Percentiles rank a stretch among this genome's conserved stretches.
phyloP scores from a whole-genome alignment of 805 yeast genomes.

The Wickerhamiella kurtzmanii region DNA sequence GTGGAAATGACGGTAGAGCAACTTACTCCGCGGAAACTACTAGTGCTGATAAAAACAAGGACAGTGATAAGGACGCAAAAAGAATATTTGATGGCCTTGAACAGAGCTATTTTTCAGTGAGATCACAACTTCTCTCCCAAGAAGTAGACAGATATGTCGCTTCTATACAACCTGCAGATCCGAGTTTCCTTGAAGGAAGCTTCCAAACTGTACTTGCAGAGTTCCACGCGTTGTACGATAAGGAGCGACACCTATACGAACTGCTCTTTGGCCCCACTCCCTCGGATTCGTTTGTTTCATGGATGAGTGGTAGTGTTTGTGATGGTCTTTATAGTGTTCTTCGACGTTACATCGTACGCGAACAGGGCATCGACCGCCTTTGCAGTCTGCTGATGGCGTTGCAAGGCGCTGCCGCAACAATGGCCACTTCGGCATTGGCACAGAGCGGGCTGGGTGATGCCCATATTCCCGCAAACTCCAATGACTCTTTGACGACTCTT shows the following conservation, averaged over 20 bases:
- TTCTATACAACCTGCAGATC: constrained; percentile 13
- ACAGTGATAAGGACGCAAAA: neutral
- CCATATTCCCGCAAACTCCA: constrained; percentile 23
- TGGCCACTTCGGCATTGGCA: constrained; percentile 6
- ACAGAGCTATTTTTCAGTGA: constrained; percentile 1
- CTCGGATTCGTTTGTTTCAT: constrained; percentile 32
- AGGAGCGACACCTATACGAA: constrained; percentile 38
- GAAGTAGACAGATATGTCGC: constrained; percentile 17
- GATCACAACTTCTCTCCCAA: constrained; percentile 7
- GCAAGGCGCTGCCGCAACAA: constrained; percentile 3
- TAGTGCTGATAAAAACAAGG: neutral
- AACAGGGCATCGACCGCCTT: constrained; percentile 48
- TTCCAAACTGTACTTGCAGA: constrained; percentile 46
- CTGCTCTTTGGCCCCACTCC: constrained; percentile 35
- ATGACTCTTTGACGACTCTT: constrained; percentile 15
- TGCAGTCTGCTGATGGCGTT: constrained; percentile 43
- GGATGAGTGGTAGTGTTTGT: constrained; percentile 44
- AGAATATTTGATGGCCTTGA: constrained; percentile 1
- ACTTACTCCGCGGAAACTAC: neutral
- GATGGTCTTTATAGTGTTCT: constrained; percentile 69
- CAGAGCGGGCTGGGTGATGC: constrained; percentile 3
- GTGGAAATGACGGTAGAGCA: too few relatives aligned
- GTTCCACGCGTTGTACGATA: constrained; percentile 49
- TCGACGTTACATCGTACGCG: constrained; percentile 55
- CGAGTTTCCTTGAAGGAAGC: constrained; percentile 10